phyloP scores from a whole-genome alignment of 2,329 filamentous ascomycete species.

The Fusarium subglutinans region DNA sequence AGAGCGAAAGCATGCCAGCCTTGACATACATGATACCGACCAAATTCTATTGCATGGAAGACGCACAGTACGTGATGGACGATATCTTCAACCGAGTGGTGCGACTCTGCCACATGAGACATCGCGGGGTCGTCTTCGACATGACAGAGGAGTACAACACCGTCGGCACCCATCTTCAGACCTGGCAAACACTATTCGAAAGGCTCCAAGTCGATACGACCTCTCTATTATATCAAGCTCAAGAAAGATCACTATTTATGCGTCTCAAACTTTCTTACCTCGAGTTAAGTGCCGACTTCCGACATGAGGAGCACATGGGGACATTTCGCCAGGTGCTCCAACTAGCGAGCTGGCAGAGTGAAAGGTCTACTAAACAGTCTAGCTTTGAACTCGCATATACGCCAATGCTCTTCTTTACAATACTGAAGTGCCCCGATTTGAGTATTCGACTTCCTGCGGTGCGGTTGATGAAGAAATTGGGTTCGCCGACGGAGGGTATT shows the following conservation, averaged over 20 bases:
- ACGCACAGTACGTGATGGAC: constrained; percentile 14
- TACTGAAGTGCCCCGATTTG: neutral
- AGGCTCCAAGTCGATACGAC: neutral
- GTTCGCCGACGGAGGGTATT: neutral
- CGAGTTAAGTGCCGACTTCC: neutral
- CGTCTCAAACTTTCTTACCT: neutral
- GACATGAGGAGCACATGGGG: neutral
- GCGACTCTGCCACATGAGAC: neutral
- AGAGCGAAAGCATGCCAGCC: neutral
- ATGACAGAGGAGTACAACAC: neutral
- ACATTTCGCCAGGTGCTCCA: neutral
- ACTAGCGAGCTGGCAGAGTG: neutral
- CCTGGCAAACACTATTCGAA: neutral
- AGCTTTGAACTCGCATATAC: neutral
- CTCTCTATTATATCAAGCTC: neutral
- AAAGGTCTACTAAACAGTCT: neutral
- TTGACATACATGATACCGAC: neutral
- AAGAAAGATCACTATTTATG: neutral
- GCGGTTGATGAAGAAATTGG: neutral
- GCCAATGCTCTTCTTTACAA: neutral
- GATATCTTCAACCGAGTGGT: constrained; percentile 1
- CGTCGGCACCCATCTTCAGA: neutral
- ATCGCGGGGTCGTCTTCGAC: neutral
- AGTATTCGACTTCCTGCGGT: neutral
- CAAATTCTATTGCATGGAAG: neutral